Evolutionary conservation across 257 asterid species (phyloP), one percentile per base, ranked within the genome.

Genomic region (Nicotiana undulata): DNA sequence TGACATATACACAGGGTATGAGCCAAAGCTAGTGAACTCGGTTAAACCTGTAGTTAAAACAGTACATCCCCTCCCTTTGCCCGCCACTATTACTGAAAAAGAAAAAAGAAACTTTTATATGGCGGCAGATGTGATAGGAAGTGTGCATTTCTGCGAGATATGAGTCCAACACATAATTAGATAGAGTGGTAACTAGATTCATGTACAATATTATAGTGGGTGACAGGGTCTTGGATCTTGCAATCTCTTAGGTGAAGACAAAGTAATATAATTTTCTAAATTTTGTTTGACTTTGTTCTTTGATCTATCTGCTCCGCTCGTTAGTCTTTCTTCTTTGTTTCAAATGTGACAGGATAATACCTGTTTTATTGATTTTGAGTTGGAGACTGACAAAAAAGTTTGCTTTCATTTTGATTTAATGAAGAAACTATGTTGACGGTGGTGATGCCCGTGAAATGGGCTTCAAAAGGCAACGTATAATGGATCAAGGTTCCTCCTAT

Each of bases 381-480:
- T 46, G 40, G 22, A 24, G 13, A 72, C 60, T 72, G 61, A 72
- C 60, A 72, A 72, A 44, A 24, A 8, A 7, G 37, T 2, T 63
- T 63, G 18, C 68, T 63, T 63, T 63, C 18, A 28, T 63, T 72
- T 72, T 72, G 78, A 46, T 72, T 24, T 44, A 15, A 64, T 49
- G 49, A 66, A 95, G 99, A 63, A 91, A 92, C 86, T 91, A 85
- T 66, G 65, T 76, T 26, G 98, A 90, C 56, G 56, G 90, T 76
- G 94, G 91, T 16, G 98, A 95, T 80, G 92, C 97, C 17, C 89
- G 98, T 64, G 98, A 93, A 85, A 90, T 89, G 97, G 95, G 99
- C 32, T 86, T 92, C 81, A 95, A 95, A 88, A 88, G 99, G 63
- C 99, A 93, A 86, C 86, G 99, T 9, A 74, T 95, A 76, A 92